Conservation (phyloP, 1,284 basidiomycete genomes). For the Hemileia vastatrix region DNA sequence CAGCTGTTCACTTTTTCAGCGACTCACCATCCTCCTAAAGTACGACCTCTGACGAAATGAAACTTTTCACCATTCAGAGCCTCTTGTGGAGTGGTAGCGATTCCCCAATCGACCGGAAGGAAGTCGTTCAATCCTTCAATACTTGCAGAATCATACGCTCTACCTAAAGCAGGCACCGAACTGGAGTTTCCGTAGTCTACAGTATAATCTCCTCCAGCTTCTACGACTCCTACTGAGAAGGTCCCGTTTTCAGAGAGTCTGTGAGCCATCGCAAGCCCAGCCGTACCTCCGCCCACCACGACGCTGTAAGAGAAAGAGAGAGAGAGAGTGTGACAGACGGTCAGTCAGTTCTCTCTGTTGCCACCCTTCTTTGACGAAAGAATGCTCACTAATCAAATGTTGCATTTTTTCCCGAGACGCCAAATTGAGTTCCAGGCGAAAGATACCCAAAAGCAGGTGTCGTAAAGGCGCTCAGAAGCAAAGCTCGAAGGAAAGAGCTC, state of each 20-base stretch:
- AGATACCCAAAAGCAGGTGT: too few species aligned
- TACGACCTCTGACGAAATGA: not conserved
- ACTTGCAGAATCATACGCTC: not conserved
- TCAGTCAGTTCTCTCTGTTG: not conserved
- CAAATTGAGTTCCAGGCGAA: too few species aligned
- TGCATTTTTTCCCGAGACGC: too few species aligned
- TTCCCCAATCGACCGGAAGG: slow-evolving; percentile 9
- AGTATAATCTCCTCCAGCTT: slow-evolving; percentile 26
- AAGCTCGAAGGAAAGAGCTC: too few species aligned
- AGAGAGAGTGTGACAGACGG: not conserved
- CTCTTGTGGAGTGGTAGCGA: slow-evolving; percentile 4
- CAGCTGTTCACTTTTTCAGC: not conserved
- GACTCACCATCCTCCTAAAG: not conserved
- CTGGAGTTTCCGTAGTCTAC: not conserved
- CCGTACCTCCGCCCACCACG: slow-evolving; percentile 16
- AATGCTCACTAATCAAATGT: not conserved
- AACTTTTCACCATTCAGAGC: not conserved
- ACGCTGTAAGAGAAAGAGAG: not conserved
- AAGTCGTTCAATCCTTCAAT: not conserved
- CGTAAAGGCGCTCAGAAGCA: too few species aligned
- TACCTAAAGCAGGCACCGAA: not conserved
- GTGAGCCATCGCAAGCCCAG: slow-evolving; percentile 32
- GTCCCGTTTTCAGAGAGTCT: slow-evolving; percentile 32
- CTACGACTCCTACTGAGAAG: slow-evolving; percentile 35
- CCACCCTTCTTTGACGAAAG: not conserved